Evolutionary conservation across 164 flowering plant species (phyloP).

Genomic region (Nymphaea colorata): DNA sequence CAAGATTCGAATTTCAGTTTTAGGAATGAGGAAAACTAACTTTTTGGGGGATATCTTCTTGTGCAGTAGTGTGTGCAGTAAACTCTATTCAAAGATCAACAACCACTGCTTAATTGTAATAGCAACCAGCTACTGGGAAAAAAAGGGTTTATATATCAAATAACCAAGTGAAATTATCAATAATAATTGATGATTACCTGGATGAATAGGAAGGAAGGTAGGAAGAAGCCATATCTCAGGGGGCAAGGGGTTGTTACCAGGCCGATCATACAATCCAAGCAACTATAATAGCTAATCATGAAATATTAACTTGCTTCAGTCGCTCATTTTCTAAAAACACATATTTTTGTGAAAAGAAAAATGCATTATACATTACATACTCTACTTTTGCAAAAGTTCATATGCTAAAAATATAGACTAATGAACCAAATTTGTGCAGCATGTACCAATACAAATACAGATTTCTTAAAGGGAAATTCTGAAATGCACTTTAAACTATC

Average conservation of each 20-base stretch:
- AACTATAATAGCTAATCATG: slow-evolving; percentile 16
- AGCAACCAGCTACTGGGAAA: background rate
- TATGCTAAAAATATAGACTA: too few species aligned
- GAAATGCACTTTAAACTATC: too few species aligned
- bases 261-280: slow-evolving; percentile 60
- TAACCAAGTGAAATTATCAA: background rate
- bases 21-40: too few species aligned
- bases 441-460: too few species aligned
- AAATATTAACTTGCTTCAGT: too few species aligned
- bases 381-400: too few species aligned
- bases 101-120: background rate
- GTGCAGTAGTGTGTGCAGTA: background rate
- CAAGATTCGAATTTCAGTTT: background rate
- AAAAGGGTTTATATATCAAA: background rate
- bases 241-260: slow-evolving; percentile 56
- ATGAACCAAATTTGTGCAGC: too few species aligned
- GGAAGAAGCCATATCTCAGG: slow-evolving; percentile 62
- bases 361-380: too few species aligned
- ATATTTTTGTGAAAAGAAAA: too few species aligned
- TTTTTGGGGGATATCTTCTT: too few species aligned
- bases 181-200: slow-evolving; percentile 23
- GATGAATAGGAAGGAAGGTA: slow-evolving; percentile 32
- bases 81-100: background rate
- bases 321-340: too few species aligned
- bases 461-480: too few species aligned